A percentile compares a stretch with the other conserved stretches of the same genome.
phyloP scores from a whole-genome alignment of 2,329 filamentous ascomycete genomes.

The Shiraia sp. region DNA sequence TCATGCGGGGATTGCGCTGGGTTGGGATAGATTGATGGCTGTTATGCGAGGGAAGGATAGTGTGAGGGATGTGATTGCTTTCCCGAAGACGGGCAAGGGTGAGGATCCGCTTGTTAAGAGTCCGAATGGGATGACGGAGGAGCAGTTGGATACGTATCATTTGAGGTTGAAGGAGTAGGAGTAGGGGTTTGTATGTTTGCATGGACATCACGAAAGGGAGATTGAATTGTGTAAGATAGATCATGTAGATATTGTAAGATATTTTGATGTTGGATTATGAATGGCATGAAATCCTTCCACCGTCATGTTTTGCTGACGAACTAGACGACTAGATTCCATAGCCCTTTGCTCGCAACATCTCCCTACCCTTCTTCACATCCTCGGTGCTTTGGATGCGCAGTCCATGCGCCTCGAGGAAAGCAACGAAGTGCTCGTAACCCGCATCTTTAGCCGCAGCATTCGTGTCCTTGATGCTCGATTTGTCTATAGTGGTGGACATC shows the following conservation, averaged over 20 bases:
- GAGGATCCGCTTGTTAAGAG: slow-evolving; percentile 83
- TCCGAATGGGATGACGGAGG: slow-evolving; percentile 68
- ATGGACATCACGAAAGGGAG: too few species aligned
- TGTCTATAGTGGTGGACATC: too few species aligned
- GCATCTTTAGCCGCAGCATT: slow-evolving; percentile 16
- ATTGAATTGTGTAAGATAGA: too few species aligned
- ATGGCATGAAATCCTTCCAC: not conserved
- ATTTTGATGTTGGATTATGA: not conserved
- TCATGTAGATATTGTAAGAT: too few species aligned
- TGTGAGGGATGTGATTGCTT: slow-evolving; percentile 92
- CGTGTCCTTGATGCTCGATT: slow-evolving; percentile 9
- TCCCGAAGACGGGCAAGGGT: slow-evolving; percentile 90
- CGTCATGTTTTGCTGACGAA: too few species aligned
- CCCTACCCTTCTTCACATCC: slow-evolving; percentile 25
- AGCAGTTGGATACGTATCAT: slow-evolving; percentile 64
- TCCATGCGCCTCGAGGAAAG: slow-evolving; percentile 21
- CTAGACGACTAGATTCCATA: too few species aligned
- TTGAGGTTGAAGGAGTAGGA: slow-evolving; percentile 41
- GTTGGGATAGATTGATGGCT: slow-evolving; percentile 85
- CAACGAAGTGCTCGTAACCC: slow-evolving; percentile 15
- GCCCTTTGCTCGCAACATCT: slow-evolving; percentile 23
- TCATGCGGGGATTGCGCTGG: slow-evolving; percentile 89
- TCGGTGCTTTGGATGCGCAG: slow-evolving; percentile 9
- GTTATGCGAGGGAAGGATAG: slow-evolving; percentile 76
- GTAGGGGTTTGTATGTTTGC: too few species aligned